Conservation (phyloP, 1,284 basidiomycete genomes). For the Trichosporon sp. region DNA sequence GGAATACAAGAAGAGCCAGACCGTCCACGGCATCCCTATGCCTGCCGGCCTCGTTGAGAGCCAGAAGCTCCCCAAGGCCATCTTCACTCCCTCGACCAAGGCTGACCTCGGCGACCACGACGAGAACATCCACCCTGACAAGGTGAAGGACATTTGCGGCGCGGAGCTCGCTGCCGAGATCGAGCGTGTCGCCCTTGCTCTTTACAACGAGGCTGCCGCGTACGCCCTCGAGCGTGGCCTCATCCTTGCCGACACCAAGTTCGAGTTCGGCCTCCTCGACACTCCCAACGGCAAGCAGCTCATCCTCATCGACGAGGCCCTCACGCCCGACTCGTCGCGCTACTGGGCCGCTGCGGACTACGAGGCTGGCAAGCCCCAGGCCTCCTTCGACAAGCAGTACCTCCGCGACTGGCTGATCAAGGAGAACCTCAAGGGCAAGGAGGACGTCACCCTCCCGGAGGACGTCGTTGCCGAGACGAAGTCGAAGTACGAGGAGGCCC, state of each 20-base stretch:
- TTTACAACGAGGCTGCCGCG: conserved; percentile 63
- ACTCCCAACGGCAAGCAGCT: conserved; percentile 54
- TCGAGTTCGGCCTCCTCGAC: conserved; percentile 73
- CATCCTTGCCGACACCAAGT: conserved; percentile 93
- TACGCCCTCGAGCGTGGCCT: conserved; percentile 77
- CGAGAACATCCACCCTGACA: conserved; percentile 92
- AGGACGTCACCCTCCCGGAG: conserved; percentile 68
- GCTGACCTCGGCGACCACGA: conserved; percentile 92
- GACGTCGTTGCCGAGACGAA: conserved; percentile 73
- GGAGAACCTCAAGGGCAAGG: conserved; percentile 68
- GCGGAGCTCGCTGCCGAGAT: conserved; percentile 47
- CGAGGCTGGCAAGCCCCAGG: conserved; percentile 68
- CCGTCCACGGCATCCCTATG: conserved; percentile 80
- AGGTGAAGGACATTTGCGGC: conserved; percentile 54
- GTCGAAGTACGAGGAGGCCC: conserved; percentile 71
- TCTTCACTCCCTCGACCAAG: conserved; percentile 97
- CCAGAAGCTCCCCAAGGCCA: conserved; percentile 70
- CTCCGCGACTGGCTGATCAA: conserved; percentile 80
- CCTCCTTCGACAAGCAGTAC: conserved; percentile 97
- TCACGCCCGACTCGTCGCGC: conserved; percentile 94
- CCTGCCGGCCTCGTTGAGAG: conserved; percentile 79
- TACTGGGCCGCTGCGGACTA: conserved; percentile 87
- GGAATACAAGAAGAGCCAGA: conserved; percentile 84
- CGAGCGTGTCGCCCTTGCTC: conserved; percentile 43
- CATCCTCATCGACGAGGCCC: conserved; percentile 89